These are phyloP conservation scores for Chalciporus piperatus DNA, from an alignment of 768 basidiomycete genomes.

Conservation along the genomic window DNA sequence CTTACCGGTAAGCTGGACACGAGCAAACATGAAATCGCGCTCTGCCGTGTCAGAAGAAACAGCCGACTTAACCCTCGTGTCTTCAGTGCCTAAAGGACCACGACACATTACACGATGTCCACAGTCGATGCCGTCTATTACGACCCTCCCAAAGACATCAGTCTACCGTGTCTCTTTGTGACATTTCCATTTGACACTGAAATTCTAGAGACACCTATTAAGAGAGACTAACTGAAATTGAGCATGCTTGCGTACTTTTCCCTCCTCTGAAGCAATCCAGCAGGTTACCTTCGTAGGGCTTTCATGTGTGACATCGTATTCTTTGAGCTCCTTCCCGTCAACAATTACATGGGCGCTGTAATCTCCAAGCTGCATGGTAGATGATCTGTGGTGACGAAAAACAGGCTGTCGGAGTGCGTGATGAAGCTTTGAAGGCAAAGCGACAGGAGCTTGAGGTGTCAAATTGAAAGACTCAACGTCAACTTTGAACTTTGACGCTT, in stretches of 20 bases:
- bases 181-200: constrained; percentile 13
- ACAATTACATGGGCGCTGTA: constrained; percentile 14
- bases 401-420: too few relatives aligned
- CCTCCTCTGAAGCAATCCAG: constrained; percentile 23
- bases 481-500: too few relatives aligned
- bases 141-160: not conserved
- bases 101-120: fast-evolving
- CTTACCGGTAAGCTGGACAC: constrained; percentile 17
- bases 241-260: constrained; percentile 10
- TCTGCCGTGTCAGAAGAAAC: not conserved
- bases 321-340: constrained; percentile 9
- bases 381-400: not conserved
- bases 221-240: too few relatives aligned
- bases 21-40: constrained; percentile 16
- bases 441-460: too few relatives aligned
- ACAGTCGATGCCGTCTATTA: constrained; percentile 9
- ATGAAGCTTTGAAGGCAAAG: too few relatives aligned
- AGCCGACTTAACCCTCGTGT: not conserved
- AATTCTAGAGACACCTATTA: constrained; percentile 3
- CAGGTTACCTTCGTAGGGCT: constrained; percentile 15
- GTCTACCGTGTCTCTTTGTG: not conserved
- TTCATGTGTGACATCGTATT: constrained; percentile 10
- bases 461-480: too few relatives aligned
- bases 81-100: not conserved
- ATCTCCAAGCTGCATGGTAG: constrained; percentile 14